Evolutionary conservation across 495 filamentous ascomycete species (phyloP), one percentile per base, ranked within the genome.

Genomic region (Neurospora terricola): DNA sequence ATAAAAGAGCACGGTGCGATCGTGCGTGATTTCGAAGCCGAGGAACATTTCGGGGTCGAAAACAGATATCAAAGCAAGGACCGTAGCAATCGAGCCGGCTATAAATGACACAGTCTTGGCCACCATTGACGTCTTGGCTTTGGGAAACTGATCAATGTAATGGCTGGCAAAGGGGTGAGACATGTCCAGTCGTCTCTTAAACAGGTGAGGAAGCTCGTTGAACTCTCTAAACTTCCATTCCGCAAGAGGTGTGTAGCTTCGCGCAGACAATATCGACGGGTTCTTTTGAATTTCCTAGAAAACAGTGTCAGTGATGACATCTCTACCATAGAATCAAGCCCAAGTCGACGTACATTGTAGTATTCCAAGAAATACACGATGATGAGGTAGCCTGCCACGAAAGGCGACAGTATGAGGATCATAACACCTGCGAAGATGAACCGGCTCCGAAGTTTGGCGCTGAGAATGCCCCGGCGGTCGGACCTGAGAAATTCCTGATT

Each of bases 171-270:
- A 97, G 0, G 95, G 95, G 76, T 94, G 93, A 7, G 96, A 97
- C 92, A 98, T 96, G 76, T 97, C 93, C 71, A 92, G 86, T 14
- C 96, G 90, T 72, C 93, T 91, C 74, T 93, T 87, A 77, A 97
- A 99, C 2, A 98, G 84, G 83, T 98, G 96, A 75, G 90, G 90
- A 1, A 99, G 88, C 80, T 99, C 96, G 77, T 99, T 99, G 86
- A 98, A 98, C 80, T 98, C 95, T 69, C 96, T 91, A 73, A 98
- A 98, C 77, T 97, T 98, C 96, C 96, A 98, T 80, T 96, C 92
- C 3, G 96, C 96, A 69, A 97, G 87, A 2, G 94, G 93, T 3
- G 94, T 98, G 77, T 97, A 99, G 76, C 92, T 90, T 16, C 96
- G 90, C 30, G 93, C 91, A 18, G 91, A 91, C 30, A 86, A 72